Base-by-base conservation (phyloP, 2,329 filamentous ascomycete species). In the Alternaria hordeiaustralica region DNA sequence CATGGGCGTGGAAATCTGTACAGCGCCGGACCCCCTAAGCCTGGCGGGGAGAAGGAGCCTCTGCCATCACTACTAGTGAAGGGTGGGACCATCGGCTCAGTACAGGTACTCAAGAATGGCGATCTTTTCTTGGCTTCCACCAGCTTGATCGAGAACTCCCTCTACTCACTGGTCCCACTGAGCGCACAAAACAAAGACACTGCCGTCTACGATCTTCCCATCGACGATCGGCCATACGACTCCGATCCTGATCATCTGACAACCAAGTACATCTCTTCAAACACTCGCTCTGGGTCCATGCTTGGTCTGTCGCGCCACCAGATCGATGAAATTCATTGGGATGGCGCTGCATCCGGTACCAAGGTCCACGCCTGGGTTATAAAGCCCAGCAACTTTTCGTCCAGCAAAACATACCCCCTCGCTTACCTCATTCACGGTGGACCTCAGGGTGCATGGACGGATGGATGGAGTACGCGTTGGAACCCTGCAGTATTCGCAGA, bases 401-500 rank as follows among this genome's bases (percentile, higher is more conserved):
- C 85, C 9, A 83, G 80, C 18, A 90, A 93, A 79, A 93, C 88
- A 67, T 96, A 95, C 73, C 93, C 93, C 0, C 84, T 97, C 5
- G 88, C 91, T 2, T 90, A 94, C 75, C 82, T 94, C 45, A 92
- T 96, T 66, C 93, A 97, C 74, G 93, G 93, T 58, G 93, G 93
- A 0, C 93, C 93, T 0, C 92, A 96, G 77, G 88, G 89, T 21
- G 88, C 92, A 0, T 95, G 92, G 90, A 82, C 79, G 30, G 90
- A 96, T 73, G 84, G 86, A 26, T 96, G 93, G 92, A 91, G 87
- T 77, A 93, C 90, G 3, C 85, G 93, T 18, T 97, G 93, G 93
- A 96, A 96, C 76, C 90, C 92, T 2, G 92, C 92, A 63, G 86
- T 95, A 10, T 96, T 93, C 75, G 93, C 93, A 4, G 93, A 96